Evolutionary conservation across 1,284 basidiomycete species (phyloP).

Genomic region (Ustilago xerochloae): DNA sequence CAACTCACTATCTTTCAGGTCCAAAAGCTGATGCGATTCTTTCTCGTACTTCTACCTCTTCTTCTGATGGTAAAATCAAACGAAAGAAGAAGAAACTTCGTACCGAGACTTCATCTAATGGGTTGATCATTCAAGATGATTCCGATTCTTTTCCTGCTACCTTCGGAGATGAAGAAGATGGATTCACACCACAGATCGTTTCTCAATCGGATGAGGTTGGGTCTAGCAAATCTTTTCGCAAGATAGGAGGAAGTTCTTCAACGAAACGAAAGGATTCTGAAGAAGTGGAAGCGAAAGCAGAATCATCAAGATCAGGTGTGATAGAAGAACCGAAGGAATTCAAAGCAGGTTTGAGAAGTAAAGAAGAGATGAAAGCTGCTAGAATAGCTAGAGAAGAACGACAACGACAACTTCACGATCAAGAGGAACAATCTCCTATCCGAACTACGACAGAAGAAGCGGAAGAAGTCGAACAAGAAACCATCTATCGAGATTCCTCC

Average conservation of each 20-base stretch:
- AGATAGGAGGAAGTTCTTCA: slow-evolving; percentile 9
- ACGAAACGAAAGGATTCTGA: not conserved
- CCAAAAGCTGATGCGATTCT: slow-evolving; percentile 96
- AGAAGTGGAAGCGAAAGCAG: not conserved
- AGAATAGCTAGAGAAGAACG: slow-evolving; percentile 40
- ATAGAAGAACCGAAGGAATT: slow-evolving; percentile 11
- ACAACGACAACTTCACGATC: not conserved
- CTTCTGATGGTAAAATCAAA: slow-evolving; percentile 74
- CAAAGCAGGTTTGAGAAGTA: slow-evolving; percentile 46
- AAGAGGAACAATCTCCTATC: not conserved
- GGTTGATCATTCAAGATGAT: slow-evolving; percentile 58
- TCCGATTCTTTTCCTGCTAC: slow-evolving; percentile 42
- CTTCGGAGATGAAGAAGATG: slow-evolving; percentile 37
- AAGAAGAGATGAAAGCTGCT: slow-evolving; percentile 53
- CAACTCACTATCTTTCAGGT: slow-evolving; percentile 87
- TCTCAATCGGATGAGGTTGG: not conserved
- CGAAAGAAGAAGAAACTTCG: slow-evolving; percentile 77
- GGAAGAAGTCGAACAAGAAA: slow-evolving; percentile 75
- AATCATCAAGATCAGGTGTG: not conserved
- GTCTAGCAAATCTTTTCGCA: slow-evolving; percentile 27
- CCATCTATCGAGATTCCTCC: slow-evolving; percentile 89
- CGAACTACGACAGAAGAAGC: slow-evolving; percentile 65
- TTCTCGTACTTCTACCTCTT: slow-evolving; percentile 74
- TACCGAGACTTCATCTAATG: slow-evolving; percentile 15
- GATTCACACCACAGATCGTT: slow-evolving; percentile 40